Evolutionary conservation across 78 protist genomes (phyloP).

Genomic region (Monosiga brevicollis): DNA sequence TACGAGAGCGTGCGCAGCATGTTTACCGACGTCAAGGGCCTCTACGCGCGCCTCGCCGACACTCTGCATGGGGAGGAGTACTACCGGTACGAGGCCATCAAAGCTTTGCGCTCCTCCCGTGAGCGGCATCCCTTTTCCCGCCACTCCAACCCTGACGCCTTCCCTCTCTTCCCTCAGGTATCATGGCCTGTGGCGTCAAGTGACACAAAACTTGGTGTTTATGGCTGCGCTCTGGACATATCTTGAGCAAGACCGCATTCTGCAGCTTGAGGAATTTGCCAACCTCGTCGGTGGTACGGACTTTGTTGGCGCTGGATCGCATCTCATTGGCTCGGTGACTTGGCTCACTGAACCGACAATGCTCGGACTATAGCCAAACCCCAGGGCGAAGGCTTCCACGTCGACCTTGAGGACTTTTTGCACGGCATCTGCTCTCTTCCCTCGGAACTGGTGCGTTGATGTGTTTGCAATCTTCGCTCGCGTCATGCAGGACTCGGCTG

Average conservation of each 20-base stretch:
- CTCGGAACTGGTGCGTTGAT: conserved; percentile 41
- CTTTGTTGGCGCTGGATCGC: neutral
- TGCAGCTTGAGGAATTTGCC: conserved; percentile 23
- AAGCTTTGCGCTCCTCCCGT: neutral
- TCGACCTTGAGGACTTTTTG: conserved; percentile 51
- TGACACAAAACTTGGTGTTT: neutral
- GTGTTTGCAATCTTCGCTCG: neutral
- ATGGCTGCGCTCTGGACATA: conserved; percentile 21
- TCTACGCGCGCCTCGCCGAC: conserved; percentile 15
- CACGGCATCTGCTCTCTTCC: conserved; percentile 40
- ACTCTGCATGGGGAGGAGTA: conserved; percentile 17
- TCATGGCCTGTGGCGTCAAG: neutral
- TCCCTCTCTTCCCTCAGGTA: neutral
- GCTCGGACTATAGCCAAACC: neutral
- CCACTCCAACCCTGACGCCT: neutral
- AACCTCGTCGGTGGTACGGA: conserved; percentile 11
- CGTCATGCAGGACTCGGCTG: neutral
- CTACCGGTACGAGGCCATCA: neutral
- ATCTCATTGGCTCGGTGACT: neutral
- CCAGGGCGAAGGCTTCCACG: conserved; percentile 14
- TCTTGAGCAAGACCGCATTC: conserved; percentile 10
- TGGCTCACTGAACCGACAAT: neutral
- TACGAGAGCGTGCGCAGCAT: neutral
- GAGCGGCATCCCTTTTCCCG: neutral
- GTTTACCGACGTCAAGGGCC: conserved; percentile 3